Conservation (phyloP, 495 filamentous ascomycete species). For the Clavariopsis aquatica region DNA sequence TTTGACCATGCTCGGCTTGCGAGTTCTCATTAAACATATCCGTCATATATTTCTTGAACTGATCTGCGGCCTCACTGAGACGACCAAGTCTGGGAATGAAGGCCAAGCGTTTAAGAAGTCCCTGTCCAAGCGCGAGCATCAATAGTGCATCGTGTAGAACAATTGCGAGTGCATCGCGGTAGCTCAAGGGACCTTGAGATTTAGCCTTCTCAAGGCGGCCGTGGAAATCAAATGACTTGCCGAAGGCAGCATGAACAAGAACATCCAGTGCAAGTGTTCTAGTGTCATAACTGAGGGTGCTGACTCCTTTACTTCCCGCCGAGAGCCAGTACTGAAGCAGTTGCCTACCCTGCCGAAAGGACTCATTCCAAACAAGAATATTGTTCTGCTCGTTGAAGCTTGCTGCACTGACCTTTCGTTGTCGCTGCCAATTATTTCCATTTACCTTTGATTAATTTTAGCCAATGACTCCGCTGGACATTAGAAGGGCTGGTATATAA, state of each 20-base stretch:
- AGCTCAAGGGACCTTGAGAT: conserved; percentile 27
- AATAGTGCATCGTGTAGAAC: conserved; percentile 16
- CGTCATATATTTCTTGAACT: conserved; percentile 24
- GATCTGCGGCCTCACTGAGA: neutral
- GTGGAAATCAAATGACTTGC: conserved; percentile 44
- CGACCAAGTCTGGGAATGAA: neutral
- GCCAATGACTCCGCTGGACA: neutral
- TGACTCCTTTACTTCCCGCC: conserved; percentile 18
- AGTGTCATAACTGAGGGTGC: conserved; percentile 35
- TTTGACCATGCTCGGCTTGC: neutral
- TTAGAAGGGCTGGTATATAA: neutral
- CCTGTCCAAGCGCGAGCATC: conserved; percentile 10
- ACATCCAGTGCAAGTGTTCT: conserved; percentile 46
- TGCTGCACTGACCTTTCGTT: conserved; percentile 45
- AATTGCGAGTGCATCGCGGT: conserved; percentile 9
- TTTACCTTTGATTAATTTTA: conserved; percentile 11
- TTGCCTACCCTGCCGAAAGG: conserved; percentile 44
- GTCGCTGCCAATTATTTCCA: conserved; percentile 48
- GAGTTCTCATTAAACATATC: conserved; percentile 22
- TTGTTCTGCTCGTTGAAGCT: conserved; percentile 53
- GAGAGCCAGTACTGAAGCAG: conserved; percentile 47
- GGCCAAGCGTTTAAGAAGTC: conserved; percentile 15
- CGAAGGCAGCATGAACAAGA: conserved; percentile 43
- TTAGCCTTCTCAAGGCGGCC: conserved; percentile 20
- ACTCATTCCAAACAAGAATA: conserved; percentile 48